phyloP scores from a whole-genome alignment of 805 yeast genomes.

The Sugiyamaella valdiviana region DNA sequence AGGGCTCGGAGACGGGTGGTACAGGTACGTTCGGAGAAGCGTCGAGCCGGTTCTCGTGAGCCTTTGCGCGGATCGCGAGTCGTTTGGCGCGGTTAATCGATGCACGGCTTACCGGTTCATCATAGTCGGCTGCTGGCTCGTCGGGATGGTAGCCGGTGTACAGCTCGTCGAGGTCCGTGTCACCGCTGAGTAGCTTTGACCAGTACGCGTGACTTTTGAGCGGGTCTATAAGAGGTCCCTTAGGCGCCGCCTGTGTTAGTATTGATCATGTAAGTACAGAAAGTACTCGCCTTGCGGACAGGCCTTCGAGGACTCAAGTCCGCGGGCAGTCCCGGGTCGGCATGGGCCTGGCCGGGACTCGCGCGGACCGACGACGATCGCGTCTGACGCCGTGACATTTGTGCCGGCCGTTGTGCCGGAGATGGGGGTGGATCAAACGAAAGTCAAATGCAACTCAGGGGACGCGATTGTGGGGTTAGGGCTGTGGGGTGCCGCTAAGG shows the following conservation, averaged over 20 bases:
- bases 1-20: not conserved
- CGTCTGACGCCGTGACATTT: not conserved
- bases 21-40: not conserved
- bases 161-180: not conserved
- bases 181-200: conserved; percentile 11
- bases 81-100: not conserved
- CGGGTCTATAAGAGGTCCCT: conserved; percentile 18
- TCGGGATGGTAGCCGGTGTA: not conserved
- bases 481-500: conserved; percentile 43
- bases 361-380: not conserved
- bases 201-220: conserved; percentile 15
- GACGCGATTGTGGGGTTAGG: conserved; percentile 81
- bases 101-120: conserved; percentile 1
- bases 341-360: too few species aligned
- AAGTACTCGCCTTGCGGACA: not conserved
- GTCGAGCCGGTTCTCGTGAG: not conserved
- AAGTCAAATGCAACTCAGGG: conserved; percentile 62
- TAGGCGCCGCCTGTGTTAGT: conserved; percentile 17
- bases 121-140: not conserved
- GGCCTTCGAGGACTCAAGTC: not conserved
- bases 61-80: too few species aligned
- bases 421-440: too few species aligned
- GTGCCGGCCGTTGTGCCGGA: too few species aligned
- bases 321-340: too few species aligned
- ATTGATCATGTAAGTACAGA: not conserved